A percentile compares a stretch with the other conserved stretches of the same genome.
Conservation (phyloP, 2,329 filamentous ascomycete genomes). For the Exophiala alcalophila region DNA sequence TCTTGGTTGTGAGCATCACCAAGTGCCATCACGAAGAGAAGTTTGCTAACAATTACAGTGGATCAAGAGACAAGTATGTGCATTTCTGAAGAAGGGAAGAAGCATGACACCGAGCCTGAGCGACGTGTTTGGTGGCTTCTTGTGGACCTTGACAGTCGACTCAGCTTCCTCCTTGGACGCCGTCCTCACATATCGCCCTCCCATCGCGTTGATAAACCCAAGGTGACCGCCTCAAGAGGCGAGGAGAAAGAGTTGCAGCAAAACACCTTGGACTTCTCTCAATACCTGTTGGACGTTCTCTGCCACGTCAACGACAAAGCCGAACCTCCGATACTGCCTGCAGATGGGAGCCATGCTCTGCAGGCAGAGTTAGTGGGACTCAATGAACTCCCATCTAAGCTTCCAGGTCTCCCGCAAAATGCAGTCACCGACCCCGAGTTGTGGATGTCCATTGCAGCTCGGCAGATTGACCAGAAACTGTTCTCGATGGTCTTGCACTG, state of each 20-base stretch:
- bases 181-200: slow-evolving; percentile 13
- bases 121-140: slow-evolving; percentile 25
- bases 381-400: slow-evolving; percentile 9
- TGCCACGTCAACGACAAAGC: slow-evolving; percentile 1
- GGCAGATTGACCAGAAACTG: slow-evolving; percentile 21
- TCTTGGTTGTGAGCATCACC: slow-evolving; percentile 16
- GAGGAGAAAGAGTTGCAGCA: slow-evolving; percentile 10
- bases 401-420: slow-evolving; percentile 13
- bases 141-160: slow-evolving; percentile 18
- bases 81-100: not conserved
- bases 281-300: slow-evolving; percentile 16
- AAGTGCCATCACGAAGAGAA: not conserved
- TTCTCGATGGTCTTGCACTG: slow-evolving; percentile 18
- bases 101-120: slow-evolving; percentile 9
- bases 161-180: slow-evolving; percentile 25
- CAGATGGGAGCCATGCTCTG: slow-evolving; percentile 2
- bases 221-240: not conserved
- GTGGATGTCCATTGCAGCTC: slow-evolving; percentile 14
- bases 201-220: slow-evolving; percentile 7
- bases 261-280: slow-evolving; percentile 15
- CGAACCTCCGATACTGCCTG: not conserved
- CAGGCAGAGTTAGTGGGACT: slow-evolving; percentile 11
- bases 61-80: slow-evolving; percentile 3
- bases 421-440: slow-evolving; percentile 5
- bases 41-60: slow-evolving; percentile 14